Conservation (phyloP, 148 eudicot genomes). For the Chenopodium formosanum region DNA sequence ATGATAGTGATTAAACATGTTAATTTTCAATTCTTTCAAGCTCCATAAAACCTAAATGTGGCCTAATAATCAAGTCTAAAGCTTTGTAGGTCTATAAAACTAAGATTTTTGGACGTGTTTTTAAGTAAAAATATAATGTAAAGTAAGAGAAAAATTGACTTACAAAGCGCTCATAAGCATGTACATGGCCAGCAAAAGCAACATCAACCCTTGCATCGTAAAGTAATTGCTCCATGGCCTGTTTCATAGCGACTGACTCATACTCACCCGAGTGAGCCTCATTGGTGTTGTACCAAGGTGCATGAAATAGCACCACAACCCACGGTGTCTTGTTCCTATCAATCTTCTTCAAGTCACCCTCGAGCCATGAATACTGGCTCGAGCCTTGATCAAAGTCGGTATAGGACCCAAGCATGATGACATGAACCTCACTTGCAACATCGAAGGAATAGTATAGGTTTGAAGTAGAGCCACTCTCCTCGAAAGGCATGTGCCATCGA, state of each 20-base stretch:
- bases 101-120: too few relatives aligned
- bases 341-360: constrained; percentile 43
- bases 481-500: constrained; percentile 77
- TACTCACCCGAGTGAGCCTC: constrained; percentile 60
- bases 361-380: constrained; percentile 62
- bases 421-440: constrained; percentile 58
- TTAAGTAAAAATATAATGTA: too few relatives aligned
- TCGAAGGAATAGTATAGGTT: constrained; percentile 75
- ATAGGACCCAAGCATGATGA: constrained; percentile 72
- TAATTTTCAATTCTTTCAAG: not conserved
- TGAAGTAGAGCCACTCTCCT: constrained; percentile 59
- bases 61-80: not conserved
- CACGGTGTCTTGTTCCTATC: constrained; percentile 67
- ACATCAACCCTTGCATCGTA: constrained; percentile 54
- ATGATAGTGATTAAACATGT: not conserved
- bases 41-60: not conserved
- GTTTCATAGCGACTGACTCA: constrained; percentile 51
- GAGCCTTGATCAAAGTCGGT: constrained; percentile 52
- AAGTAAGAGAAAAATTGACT: constrained; percentile 29
- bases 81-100: too few relatives aligned
- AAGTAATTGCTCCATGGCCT: constrained; percentile 58
- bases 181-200: constrained; percentile 73
- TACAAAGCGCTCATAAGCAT: constrained; percentile 90
- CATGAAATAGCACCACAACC: constrained; percentile 58
- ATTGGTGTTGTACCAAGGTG: constrained; percentile 81